Percentiles rank a stretch among this genome's conserved stretches.
Conservation (phyloP, 768 basidiomycete genomes). For the Amanita polypyramis region DNA sequence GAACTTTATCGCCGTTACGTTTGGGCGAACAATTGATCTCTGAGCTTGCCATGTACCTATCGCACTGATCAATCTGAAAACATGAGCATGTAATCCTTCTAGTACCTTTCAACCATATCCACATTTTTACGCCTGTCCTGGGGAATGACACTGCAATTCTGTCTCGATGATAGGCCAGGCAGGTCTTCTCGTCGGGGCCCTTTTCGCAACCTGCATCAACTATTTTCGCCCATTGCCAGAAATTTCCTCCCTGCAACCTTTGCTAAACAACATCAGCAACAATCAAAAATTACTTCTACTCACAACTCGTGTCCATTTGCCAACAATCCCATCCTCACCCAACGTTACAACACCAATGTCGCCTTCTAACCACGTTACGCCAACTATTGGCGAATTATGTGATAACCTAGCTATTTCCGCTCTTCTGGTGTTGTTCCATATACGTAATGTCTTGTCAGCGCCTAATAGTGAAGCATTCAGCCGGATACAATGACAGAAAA, state of each 20-base stretch:
- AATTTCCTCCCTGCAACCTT: constrained; percentile 28
- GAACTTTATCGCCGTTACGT: constrained; percentile 55
- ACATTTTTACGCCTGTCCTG: constrained; percentile 50
- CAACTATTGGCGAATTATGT: constrained; percentile 38
- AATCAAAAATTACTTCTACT: constrained; percentile 14
- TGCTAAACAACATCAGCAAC: neutral
- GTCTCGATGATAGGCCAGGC: constrained; percentile 46
- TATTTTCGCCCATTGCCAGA: constrained; percentile 49
- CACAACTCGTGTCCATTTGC: constrained; percentile 49
- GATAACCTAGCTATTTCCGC: constrained; percentile 46
- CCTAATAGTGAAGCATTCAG: constrained; percentile 22
- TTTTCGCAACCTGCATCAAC: constrained; percentile 35
- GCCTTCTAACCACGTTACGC: constrained; percentile 49
- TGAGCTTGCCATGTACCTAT: constrained; percentile 56
- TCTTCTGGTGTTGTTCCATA: constrained; percentile 41
- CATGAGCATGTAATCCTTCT: neutral
- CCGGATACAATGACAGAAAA: neutral
- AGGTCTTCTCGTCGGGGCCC: constrained; percentile 26
- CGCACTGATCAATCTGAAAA: constrained; percentile 1
- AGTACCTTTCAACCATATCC: constrained; percentile 51
- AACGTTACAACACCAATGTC: constrained; percentile 48
- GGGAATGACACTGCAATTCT: constrained; percentile 55
- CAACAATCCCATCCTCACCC: constrained; percentile 44
- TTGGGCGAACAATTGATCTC: constrained; percentile 51
- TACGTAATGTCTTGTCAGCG: constrained; percentile 48